Evolutionary conservation across 208 protist genomes (phyloP).

Genomic region (Leishmania guyanensis): DNA sequence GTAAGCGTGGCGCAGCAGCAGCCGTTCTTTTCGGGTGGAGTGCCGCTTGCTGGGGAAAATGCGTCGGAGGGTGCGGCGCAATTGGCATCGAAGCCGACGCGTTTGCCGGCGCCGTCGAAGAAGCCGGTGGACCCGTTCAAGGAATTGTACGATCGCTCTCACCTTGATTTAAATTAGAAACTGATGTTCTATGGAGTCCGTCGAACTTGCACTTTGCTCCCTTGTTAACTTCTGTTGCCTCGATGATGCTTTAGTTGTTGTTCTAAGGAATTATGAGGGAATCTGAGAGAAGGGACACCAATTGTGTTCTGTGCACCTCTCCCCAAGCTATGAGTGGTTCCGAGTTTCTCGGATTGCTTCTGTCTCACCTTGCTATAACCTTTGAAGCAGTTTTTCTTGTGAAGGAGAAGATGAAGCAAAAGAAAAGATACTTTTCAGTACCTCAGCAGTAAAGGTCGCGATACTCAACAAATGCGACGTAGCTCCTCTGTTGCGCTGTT

Average conservation of each 20-base stretch:
- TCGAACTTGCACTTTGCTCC: not conserved
- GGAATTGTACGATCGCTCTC: constrained; percentile 33
- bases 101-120: constrained; percentile 5
- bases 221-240: not conserved
- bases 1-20: not conserved
- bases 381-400: not conserved
- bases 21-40: not conserved
- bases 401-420: not conserved
- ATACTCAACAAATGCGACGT: not conserved
- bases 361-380: not conserved
- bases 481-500: not conserved
- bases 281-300: not conserved
- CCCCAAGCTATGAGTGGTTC: not conserved
- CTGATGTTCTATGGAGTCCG: not conserved
- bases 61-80: not conserved
- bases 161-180: constrained; percentile 10
- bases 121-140: constrained; percentile 52
- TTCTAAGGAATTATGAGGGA: not conserved
- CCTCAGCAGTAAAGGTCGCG: not conserved
- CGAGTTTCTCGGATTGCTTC: not conserved
- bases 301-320: not conserved
- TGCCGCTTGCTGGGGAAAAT: not conserved
- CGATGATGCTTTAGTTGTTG: not conserved
- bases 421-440: not conserved
- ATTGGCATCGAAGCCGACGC: not conserved